Evolutionary conservation across 805 yeast species (phyloP), one percentile per base, ranked within the genome.

Genomic region (Hanseniaspora thailandica): DNA sequence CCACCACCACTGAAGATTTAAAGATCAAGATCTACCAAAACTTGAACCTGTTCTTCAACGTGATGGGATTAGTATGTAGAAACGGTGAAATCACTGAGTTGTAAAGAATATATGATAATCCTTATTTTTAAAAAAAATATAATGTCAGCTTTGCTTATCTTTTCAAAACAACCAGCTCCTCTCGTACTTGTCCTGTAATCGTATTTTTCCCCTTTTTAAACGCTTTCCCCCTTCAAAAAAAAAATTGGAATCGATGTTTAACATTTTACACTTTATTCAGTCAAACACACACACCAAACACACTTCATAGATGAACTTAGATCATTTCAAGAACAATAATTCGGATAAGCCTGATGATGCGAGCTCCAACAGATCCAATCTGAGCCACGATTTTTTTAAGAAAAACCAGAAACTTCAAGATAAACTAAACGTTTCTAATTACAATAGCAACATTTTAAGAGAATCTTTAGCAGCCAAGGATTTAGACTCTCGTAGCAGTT

Each of bases 1-100:
- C 65, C 34, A 60, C 61, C 13, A 57, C 62, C 1, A 66, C 65
- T 22, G 64, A 50, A 15, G 48, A 44, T 5, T 74, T 55, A 67
- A 75, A 63, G 72, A 78, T 73, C 60, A 79, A 74, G 69, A 76
- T 82, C 62, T 75, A 85, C 63, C 80, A 78, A 58, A 88, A 88
- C 64, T 77, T 90, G 76, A 90, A 90, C 67, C 71, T 90, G 76
- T 89, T 88, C 71, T 76, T 90, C 69, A 93, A 90, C 61, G 97
- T 89, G 45, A 88, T 90, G 94, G 98, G 98, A 7, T 76, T 90
- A 58, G 86, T 85, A 56, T 96, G 97, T 5, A 85, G 86, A 59
- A 93, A 86, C 61, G 82, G 81, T 54, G 96, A 86, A 66, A 89
- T 89, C 63, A 78, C 82, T 40, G 96, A 88, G 69, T 73, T 89